These are phyloP conservation scores for Monosporozyma yasuniensis DNA, from an alignment of 805 yeast species.

Conservation along the genomic window DNA sequence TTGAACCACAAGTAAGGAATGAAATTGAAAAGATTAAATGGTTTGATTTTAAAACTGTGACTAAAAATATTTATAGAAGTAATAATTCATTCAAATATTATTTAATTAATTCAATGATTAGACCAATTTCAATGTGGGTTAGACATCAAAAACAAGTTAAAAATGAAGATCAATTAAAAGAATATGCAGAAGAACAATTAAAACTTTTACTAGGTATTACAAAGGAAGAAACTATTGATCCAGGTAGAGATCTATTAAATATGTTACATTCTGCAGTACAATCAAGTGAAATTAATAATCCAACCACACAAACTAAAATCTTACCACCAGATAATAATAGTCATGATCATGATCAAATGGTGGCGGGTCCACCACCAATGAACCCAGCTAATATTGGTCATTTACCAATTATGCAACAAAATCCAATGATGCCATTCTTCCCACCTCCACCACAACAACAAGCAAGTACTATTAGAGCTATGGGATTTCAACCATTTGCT, in stretches of 20 bases:
- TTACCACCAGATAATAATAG: not conserved
- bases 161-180: slow-evolving; percentile 51
- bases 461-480: slow-evolving; percentile 4
- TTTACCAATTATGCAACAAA: slow-evolving; percentile 5
- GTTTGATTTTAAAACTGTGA: slow-evolving; percentile 48
- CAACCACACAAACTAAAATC: slow-evolving; percentile 3
- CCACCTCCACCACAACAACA: slow-evolving; percentile 9
- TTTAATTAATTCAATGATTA: slow-evolving; percentile 34
- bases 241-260: slow-evolving; percentile 68
- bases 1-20: slow-evolving; percentile 74
- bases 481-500: slow-evolving; percentile 25
- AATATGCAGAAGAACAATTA: slow-evolving; percentile 55
- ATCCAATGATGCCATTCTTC: slow-evolving; percentile 3
- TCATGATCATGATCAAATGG: no score
- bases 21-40: slow-evolving; percentile 82
- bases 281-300: slow-evolving; percentile 2
- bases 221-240: slow-evolving; percentile 38
- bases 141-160: slow-evolving; percentile 41
- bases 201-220: slow-evolving; percentile 56
- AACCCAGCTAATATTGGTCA: slow-evolving; percentile 1
- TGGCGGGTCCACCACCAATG: not conserved
- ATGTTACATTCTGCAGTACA: slow-evolving; percentile 44
- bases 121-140: slow-evolving; percentile 42
- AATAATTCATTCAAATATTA: slow-evolving; percentile 27
- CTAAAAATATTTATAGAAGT: slow-evolving; percentile 27